phyloP scores from a whole-genome alignment of 208 protist species.

The Endotrypanum monterogeii region DNA sequence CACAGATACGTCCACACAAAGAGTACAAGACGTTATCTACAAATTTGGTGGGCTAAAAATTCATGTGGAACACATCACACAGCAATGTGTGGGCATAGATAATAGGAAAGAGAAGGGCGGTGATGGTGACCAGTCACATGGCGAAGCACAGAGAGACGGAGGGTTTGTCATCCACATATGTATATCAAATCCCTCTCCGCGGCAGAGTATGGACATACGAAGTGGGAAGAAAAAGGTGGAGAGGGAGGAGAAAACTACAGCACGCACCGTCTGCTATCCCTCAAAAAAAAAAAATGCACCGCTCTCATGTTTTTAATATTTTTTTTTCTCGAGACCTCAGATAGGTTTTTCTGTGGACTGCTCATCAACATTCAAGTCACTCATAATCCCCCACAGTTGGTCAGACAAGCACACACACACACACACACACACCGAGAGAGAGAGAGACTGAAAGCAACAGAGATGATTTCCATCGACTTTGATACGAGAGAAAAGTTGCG shows the following conservation, averaged over 20 bases:
- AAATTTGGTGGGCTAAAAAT: background rate
- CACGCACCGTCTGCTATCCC: too few species aligned
- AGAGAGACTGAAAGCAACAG: too few species aligned
- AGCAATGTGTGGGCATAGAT: background rate
- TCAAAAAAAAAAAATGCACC: too few species aligned
- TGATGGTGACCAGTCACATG: background rate
- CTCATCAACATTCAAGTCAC: too few species aligned
- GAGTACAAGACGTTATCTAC: background rate
- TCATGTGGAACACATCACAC: background rate
- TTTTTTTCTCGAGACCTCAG: too few species aligned
- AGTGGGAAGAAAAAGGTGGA: too few species aligned
- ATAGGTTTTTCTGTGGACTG: too few species aligned
- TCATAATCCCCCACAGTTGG: too few species aligned
- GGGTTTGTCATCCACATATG: background rate
- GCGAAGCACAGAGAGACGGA: background rate
- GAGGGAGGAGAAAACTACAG: too few species aligned
- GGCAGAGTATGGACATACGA: background rate
- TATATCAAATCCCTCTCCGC: background rate
- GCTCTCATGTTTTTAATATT: too few species aligned
- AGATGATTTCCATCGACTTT: background rate
- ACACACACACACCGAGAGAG: too few species aligned
- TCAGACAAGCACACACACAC: background rate
- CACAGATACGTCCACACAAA: background rate
- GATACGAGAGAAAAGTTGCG: background rate
- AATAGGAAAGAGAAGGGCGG: background rate